Evolutionary conservation across 2,329 filamentous ascomycete genomes (phyloP).

Genomic region (Berkeleyomyces basicola): DNA sequence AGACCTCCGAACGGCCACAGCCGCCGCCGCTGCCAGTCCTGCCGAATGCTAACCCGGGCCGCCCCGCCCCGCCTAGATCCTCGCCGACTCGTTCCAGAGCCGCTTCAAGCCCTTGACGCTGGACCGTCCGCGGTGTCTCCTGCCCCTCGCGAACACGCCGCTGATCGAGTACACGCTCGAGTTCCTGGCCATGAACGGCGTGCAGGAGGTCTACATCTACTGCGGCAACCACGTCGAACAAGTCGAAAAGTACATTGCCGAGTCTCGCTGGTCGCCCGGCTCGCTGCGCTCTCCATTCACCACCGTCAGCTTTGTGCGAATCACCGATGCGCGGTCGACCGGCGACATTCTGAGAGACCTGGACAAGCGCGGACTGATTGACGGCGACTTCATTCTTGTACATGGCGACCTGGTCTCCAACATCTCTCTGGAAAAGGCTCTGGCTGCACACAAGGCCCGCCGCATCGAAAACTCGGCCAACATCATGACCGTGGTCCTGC

Average conservation of each 20-base stretch:
- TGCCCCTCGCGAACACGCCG: constrained; percentile 83
- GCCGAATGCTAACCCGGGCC: background rate
- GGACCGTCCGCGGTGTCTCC: constrained; percentile 80
- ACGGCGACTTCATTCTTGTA: constrained; percentile 80
- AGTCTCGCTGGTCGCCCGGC: constrained; percentile 52
- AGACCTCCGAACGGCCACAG: constrained; percentile 12
- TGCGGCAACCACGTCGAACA: constrained; percentile 74
- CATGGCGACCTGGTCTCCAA: constrained; percentile 90
- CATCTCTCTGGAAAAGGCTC: constrained; percentile 60
- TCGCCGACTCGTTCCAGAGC: constrained; percentile 90
- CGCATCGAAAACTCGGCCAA: constrained; percentile 76
- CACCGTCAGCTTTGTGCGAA: constrained; percentile 68
- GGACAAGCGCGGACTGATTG: constrained; percentile 69
- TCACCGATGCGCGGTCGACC: constrained; percentile 64
- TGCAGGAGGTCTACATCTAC: constrained; percentile 89
- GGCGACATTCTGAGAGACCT: constrained; percentile 92
- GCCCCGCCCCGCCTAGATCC: constrained; percentile 39
- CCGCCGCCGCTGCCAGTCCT: background rate
- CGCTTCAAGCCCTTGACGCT: constrained; percentile 79
- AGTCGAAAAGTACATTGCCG: constrained; percentile 70
- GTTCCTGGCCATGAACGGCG: constrained; percentile 84
- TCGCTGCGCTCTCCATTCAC: constrained; percentile 50
- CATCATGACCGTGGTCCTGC: constrained; percentile 91
- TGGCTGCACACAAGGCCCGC: constrained; percentile 65
- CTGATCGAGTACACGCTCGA: constrained; percentile 96